These are phyloP conservation scores for Ceratocystis papillata DNA, from an alignment of 2,329 filamentous ascomycete species.

Conservation along the genomic window DNA sequence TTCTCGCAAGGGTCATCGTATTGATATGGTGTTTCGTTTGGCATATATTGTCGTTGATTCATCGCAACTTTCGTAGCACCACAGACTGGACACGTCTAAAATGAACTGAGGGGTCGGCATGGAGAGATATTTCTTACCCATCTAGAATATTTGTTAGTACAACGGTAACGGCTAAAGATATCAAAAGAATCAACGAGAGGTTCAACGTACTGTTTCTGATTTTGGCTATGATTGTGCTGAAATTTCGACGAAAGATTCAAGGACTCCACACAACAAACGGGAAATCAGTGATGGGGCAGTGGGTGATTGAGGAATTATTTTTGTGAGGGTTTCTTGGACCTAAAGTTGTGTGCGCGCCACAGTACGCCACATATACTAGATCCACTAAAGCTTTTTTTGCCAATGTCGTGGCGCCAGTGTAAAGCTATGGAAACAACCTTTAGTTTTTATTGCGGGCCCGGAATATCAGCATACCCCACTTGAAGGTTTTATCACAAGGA, in stretches of 20 bases:
- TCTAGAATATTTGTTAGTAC: conserved; percentile 40
- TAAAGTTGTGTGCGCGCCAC: conserved; percentile 24
- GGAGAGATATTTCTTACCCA: conserved; percentile 44
- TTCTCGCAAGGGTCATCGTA: neutral
- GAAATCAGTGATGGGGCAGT: conserved; percentile 21
- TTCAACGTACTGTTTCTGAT: conserved; percentile 25
- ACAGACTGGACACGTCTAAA: conserved; percentile 15
- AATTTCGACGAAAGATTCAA: conserved; percentile 23
- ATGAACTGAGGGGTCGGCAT: neutral
- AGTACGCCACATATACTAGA: conserved; percentile 6
- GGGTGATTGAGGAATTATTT: conserved; percentile 22
- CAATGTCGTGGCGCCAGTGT: conserved; percentile 16
- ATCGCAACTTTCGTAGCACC: conserved; percentile 15
- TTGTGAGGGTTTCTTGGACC: conserved; percentile 24
- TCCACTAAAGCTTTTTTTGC: conserved; percentile 1
- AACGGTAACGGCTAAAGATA: conserved; percentile 20
- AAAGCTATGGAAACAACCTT: too few relatives aligned
- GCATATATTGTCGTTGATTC: conserved; percentile 7
- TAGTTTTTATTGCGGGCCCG: too few relatives aligned
- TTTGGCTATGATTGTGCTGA: conserved; percentile 24
- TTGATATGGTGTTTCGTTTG: neutral
- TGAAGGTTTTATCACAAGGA: too few relatives aligned
- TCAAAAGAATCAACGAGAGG: conserved; percentile 17
- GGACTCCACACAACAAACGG: conserved; percentile 23
- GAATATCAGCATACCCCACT: too few relatives aligned